Percentiles rank a stretch among this genome's conserved stretches.
Conservation (phyloP, 2,329 filamentous ascomycete genomes). For the Leptographium flavum region DNA sequence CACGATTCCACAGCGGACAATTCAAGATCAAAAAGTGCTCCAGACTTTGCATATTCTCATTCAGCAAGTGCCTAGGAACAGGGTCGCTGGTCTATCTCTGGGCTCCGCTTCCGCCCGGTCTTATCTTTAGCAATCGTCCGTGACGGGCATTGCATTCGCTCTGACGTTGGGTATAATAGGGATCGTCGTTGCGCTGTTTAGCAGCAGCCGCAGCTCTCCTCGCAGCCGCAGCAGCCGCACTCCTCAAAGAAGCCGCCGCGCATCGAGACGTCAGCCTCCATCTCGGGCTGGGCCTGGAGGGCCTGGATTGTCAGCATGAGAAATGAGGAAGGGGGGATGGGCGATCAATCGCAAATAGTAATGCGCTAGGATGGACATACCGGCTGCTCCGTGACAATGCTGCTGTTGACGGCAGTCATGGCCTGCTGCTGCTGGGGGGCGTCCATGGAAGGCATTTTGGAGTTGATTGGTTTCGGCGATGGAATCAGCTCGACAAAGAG, state of each 20-base stretch:
- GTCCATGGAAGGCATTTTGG: constrained; percentile 17
- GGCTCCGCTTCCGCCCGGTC: no score
- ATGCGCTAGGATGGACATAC: constrained; percentile 14
- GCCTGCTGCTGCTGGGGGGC: constrained; percentile 17
- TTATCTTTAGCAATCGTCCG: no score
- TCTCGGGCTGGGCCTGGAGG: constrained; percentile 16
- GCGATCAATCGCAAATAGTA: not conserved
- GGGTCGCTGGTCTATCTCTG: no score
- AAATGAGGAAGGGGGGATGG: not conserved
- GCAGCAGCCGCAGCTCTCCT: constrained; percentile 17
- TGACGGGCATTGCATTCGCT: no score
- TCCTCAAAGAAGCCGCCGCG: constrained; percentile 19
- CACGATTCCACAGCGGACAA: no score
- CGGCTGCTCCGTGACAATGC: constrained; percentile 17
- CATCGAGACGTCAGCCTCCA: constrained; percentile 13
- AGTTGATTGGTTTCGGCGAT: not conserved
- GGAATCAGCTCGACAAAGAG: not conserved
- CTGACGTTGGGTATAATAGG: not conserved
- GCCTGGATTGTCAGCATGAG: constrained; percentile 5
- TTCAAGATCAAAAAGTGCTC: no score
- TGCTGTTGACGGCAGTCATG: constrained; percentile 15
- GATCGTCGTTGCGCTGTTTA: constrained; percentile 6
- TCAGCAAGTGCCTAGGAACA: no score
- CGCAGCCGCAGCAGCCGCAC: constrained; percentile 17
- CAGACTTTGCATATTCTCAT: no score